A percentile compares a stretch with the other conserved stretches of the same genome.
Evolutionary conservation across 257 asterid genomes (phyloP).

Genomic region (Nemophila menziesii): DNA sequence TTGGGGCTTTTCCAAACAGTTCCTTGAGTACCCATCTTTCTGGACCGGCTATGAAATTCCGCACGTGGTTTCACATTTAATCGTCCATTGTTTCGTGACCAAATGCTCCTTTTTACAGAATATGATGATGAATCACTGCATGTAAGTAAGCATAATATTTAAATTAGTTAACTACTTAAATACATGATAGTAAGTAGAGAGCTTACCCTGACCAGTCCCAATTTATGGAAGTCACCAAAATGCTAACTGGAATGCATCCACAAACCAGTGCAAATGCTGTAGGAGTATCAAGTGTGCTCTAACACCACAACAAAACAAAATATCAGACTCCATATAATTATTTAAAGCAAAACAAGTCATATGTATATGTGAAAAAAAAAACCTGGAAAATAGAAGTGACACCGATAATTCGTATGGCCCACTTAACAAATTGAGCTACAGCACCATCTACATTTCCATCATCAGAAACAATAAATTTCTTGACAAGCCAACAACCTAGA

Average conservation of each 20-base stretch:
- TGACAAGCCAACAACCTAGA: slow-evolving; percentile 85
- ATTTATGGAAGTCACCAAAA: slow-evolving; percentile 23
- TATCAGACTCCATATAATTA: slow-evolving; percentile 6
- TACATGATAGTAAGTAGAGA: slow-evolving; percentile 5
- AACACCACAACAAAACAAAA: slow-evolving; percentile 19
- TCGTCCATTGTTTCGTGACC: slow-evolving; percentile 24
- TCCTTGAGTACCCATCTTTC: slow-evolving; percentile 26
- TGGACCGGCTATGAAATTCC: slow-evolving; percentile 56
- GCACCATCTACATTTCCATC: slow-evolving; percentile 87
- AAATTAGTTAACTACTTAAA: too few relatives aligned
- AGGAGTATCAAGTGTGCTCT: slow-evolving; percentile 72
- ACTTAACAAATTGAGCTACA: slow-evolving; percentile 76
- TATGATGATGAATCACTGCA: slow-evolving; percentile 36
- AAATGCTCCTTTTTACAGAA: slow-evolving; percentile 25
- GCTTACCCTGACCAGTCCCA: slow-evolving; percentile 31
- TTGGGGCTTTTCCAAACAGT: slow-evolving; percentile 30
- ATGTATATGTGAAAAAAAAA: slow-evolving; percentile 3
- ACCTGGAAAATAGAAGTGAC: slow-evolving; percentile 78
- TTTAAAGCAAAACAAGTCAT: background rate
- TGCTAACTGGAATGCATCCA: slow-evolving; percentile 27
- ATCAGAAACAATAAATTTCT: slow-evolving; percentile 64
- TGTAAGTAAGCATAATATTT: slow-evolving; percentile 1
- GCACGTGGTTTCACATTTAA: slow-evolving; percentile 28
- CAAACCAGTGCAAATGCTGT: slow-evolving; percentile 47
- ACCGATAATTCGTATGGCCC: slow-evolving; percentile 72